Evolutionary conservation across 306 rosid genomes (phyloP).

Genomic region (Oemleria cerasiformis): DNA sequence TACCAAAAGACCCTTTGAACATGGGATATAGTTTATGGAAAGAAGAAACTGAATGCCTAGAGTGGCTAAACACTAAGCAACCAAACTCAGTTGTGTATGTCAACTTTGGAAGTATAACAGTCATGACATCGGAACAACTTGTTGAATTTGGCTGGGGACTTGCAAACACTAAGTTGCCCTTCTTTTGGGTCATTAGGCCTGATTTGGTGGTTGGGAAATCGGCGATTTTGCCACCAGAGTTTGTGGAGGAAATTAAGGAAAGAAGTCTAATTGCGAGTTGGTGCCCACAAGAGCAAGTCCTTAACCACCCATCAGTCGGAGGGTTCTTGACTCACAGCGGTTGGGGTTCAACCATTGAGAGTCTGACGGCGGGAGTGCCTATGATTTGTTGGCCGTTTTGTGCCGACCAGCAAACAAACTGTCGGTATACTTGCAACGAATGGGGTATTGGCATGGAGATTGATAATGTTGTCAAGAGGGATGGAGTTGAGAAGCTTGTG

Average conservation of each 20-base stretch:
- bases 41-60: constrained; percentile 8
- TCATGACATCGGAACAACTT: background rate
- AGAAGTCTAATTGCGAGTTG: constrained; percentile 2
- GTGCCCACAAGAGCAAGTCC: constrained; percentile 17
- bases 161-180: background rate
- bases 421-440: background rate
- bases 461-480: background rate
- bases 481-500: background rate
- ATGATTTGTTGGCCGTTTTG: constrained; percentile 20
- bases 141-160: constrained; percentile 12
- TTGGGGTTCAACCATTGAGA: background rate
- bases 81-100: constrained; percentile 8
- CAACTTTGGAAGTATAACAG: background rate
- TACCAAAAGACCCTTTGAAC: background rate
- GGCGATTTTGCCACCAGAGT: background rate
- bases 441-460: constrained; percentile 17
- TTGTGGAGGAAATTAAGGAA: constrained; percentile 1
- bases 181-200: constrained; percentile 18
- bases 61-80: background rate
- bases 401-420: constrained; percentile 12
- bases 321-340: constrained; percentile 10
- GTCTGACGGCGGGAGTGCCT: constrained; percentile 9
- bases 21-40: background rate
- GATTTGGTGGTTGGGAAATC: background rate
- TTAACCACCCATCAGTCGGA: background rate